Conservation (phyloP, 805 yeast genomes). For the Metschnikowia colocasiae region DNA sequence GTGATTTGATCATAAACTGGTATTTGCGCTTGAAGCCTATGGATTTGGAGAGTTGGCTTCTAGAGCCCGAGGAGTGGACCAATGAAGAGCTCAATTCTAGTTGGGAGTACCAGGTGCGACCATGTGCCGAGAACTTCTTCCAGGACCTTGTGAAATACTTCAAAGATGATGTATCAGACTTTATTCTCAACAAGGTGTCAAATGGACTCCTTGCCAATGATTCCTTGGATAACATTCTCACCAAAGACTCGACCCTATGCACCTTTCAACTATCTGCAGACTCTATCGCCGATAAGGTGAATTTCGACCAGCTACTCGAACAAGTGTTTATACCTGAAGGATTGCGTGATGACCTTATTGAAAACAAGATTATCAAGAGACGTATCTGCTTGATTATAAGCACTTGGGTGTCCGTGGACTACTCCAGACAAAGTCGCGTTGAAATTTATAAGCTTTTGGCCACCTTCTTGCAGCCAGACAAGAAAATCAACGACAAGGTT, state of each 20-base stretch:
- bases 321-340: constrained; percentile 69
- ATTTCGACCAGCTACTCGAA: constrained; percentile 61
- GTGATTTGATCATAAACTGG: constrained; percentile 66
- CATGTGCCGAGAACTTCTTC: constrained; percentile 83
- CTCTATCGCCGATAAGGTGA: constrained; percentile 60
- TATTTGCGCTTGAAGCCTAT: constrained; percentile 69
- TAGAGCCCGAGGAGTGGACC: constrained; percentile 92
- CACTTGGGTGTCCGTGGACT: constrained; percentile 75
- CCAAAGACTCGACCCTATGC: constrained; percentile 75
- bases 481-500: constrained; percentile 63
- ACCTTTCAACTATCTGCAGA: constrained; percentile 77
- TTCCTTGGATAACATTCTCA: constrained; percentile 48
- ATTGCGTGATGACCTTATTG: constrained; percentile 39
- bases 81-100: constrained; percentile 71
- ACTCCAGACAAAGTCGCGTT: constrained; percentile 55
- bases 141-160: constrained; percentile 67
- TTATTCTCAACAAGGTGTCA: constrained; percentile 59
- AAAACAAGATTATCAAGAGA: constrained; percentile 64
- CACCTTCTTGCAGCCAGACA: constrained; percentile 44
- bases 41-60: constrained; percentile 77
- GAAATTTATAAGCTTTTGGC: constrained; percentile 57
- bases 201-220: constrained; percentile 29
- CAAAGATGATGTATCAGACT: constrained; percentile 50
- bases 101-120: constrained; percentile 81
- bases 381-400: constrained; percentile 71